A percentile compares a stretch with the other conserved stretches of the same genome.
These are phyloP conservation scores for Diversispora epigaea DNA, from an alignment of 192 early-diverging fungal species.

Conservation along the genomic window DNA sequence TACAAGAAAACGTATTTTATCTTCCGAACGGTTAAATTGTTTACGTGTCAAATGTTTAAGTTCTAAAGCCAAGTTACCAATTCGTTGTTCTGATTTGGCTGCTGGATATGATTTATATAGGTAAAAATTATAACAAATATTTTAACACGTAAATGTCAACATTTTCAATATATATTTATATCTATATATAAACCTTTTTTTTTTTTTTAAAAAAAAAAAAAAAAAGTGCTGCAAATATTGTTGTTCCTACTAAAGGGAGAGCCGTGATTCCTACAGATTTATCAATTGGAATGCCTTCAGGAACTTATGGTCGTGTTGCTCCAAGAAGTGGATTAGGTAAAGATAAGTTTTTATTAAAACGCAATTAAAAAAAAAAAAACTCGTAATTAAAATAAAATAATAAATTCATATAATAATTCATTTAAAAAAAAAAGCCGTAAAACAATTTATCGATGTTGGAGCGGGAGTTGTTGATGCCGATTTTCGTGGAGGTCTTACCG, in stretches of 20 bases:
- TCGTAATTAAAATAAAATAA: neutral
- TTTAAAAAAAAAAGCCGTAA: neutral
- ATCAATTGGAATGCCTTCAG: slow-evolving; percentile 77
- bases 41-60: slow-evolving; percentile 62
- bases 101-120: slow-evolving; percentile 95
- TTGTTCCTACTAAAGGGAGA: slow-evolving; percentile 77
- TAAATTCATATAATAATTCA: neutral
- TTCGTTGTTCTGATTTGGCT: slow-evolving; percentile 73
- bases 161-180: too few species aligned
- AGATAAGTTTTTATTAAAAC: neutral
- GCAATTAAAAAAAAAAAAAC: too few species aligned
- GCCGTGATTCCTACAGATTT: slow-evolving; percentile 85
- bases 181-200: too few species aligned
- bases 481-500: slow-evolving; percentile 81
- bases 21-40: neutral
- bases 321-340: slow-evolving; percentile 89
- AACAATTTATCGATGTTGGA: slow-evolving; percentile 26
- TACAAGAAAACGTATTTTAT: too few species aligned
- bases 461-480: slow-evolving; percentile 93
- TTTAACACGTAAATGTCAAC: neutral
- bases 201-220: too few species aligned
- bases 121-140: slow-evolving; percentile 34
- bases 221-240: slow-evolving; percentile 52
- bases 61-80: slow-evolving; percentile 75
- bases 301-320: slow-evolving; percentile 94